Evolutionary conservation across 805 yeast species (phyloP).

Genomic region (Suhomyces xylopsoci): DNA sequence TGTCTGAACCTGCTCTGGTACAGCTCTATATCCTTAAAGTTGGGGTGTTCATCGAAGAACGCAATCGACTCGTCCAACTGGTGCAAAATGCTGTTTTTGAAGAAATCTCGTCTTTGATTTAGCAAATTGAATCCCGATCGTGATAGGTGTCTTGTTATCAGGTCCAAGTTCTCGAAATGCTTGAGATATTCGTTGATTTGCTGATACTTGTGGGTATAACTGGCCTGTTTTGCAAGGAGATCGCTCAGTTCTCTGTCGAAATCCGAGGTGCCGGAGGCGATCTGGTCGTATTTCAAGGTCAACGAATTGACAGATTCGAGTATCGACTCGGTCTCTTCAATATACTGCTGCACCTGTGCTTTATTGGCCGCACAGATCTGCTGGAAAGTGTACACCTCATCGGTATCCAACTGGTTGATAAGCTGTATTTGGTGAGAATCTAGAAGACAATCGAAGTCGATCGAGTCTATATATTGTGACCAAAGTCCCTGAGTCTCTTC

Average conservation of each 20-base stretch:
- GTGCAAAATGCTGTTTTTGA: slow-evolving; percentile 43
- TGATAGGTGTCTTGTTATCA: slow-evolving; percentile 64
- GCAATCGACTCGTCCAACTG: slow-evolving; percentile 65
- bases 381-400: slow-evolving; percentile 32
- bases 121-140: slow-evolving; percentile 66
- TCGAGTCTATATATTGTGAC: slow-evolving; percentile 33
- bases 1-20: slow-evolving; percentile 75
- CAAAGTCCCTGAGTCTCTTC: slow-evolving; percentile 32
- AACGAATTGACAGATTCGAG: slow-evolving; percentile 46
- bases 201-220: slow-evolving; percentile 38
- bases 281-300: slow-evolving; percentile 51
- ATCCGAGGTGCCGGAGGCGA: slow-evolving; percentile 58
- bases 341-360: slow-evolving; percentile 28
- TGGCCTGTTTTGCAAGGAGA: slow-evolving; percentile 46
- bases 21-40: slow-evolving; percentile 64
- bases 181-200: slow-evolving; percentile 49
- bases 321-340: slow-evolving; percentile 45
- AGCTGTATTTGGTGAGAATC: slow-evolving; percentile 38
- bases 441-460: slow-evolving; percentile 41
- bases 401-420: slow-evolving; percentile 37
- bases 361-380: slow-evolving; percentile 27
- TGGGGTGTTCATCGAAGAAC: slow-evolving; percentile 50
- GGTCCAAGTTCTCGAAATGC: slow-evolving; percentile 68
- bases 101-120: slow-evolving; percentile 41
- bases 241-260: slow-evolving; percentile 57